Evolutionary conservation across 2,329 filamentous ascomycete species (phyloP), one percentile per base, ranked within the genome.

Genomic region (Thyridium curvatum): DNA sequence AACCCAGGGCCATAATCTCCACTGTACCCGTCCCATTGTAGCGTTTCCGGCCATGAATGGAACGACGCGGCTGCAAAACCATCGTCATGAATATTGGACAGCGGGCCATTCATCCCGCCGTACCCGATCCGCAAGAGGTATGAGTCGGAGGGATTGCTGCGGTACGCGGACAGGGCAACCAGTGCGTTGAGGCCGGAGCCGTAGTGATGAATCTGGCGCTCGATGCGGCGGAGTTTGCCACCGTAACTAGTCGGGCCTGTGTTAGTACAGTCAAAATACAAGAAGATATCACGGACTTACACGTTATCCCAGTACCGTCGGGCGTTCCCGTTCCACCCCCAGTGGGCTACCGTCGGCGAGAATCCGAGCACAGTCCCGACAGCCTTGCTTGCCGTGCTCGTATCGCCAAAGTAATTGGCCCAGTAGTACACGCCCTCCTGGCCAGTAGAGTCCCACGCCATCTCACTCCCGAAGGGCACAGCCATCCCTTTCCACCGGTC

Each of bases 261-360:
- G 3, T 18, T 17, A 13, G 14, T 1, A 13, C 3, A 4, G 16
- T 7, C 16, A 15, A 12, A 26, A 7, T 6, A 14, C 10, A 10
- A 28, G 3, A 8, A 3, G 9, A 8, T 12, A 2, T 6, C 6
- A 6, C 21, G 6, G 6, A 30, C 68, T 51, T 60, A 74, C 55
- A 71, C 54, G 38, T 74, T 76, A 47, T 80, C 76, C 76, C 76
- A 79, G 52, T 79, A 79, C 6, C 75, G 56, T 2, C 77, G 64
- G 1, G 75, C 73, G 44, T 79, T 79, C 12, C 76, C 76, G 37
- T 80, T 77, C 71, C 71, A 80, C 3, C 72, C 77, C 77, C 77
- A 80, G 45, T 79, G 76, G 1, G 73, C 61, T 0, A 80, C 68
- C 0, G 71, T 73, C 0, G 76, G 74, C 61, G 69, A 76, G 44